Percentiles rank a stretch among this genome's conserved stretches.
phyloP scores from a whole-genome alignment of 805 yeast genomes.

The Schwanniomyces yamadae region DNA sequence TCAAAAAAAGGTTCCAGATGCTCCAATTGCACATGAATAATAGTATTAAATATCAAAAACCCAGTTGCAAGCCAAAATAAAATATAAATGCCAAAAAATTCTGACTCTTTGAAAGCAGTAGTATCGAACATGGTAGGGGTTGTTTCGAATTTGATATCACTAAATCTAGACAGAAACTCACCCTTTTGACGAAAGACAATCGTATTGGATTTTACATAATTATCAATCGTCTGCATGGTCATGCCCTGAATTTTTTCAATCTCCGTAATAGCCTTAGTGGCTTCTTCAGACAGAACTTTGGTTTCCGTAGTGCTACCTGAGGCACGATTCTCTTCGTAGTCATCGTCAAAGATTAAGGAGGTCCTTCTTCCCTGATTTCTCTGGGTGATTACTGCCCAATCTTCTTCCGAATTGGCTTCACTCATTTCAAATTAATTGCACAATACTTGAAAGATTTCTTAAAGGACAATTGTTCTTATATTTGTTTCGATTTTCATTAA shows the following conservation, averaged over 20 bases:
- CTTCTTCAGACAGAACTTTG: too few relatives aligned
- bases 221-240: not conserved
- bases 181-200: slow-evolving; percentile 7
- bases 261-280: not conserved
- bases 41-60: slow-evolving; percentile 50
- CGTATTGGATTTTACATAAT: not conserved
- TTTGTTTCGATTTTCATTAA: too few relatives aligned
- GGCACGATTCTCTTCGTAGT: slow-evolving; percentile 8
- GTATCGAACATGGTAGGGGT: slow-evolving; percentile 53
- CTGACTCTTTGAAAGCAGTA: slow-evolving; percentile 40
- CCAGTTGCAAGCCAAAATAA: slow-evolving; percentile 73
- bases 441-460: too few relatives aligned
- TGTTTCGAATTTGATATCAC: slow-evolving; percentile 49
- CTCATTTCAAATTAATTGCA: too few relatives aligned
- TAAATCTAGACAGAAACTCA: slow-evolving; percentile 49
- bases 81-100: slow-evolving; percentile 78
- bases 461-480: too few relatives aligned
- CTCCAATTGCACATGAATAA: slow-evolving; percentile 51
- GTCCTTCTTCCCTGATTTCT: slow-evolving; percentile 17
- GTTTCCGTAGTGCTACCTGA: too few relatives aligned
- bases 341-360: slow-evolving; percentile 17
- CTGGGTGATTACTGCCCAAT: slow-evolving; percentile 15
- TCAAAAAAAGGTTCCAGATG: slow-evolving; percentile 44
- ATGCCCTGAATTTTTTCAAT: not conserved
- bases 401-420: slow-evolving; percentile 11